Evolutionary conservation across 108 stramenopile genomes (phyloP), one percentile per base, ranked within the genome.

Genomic region (Chaetoceros muelleri): DNA sequence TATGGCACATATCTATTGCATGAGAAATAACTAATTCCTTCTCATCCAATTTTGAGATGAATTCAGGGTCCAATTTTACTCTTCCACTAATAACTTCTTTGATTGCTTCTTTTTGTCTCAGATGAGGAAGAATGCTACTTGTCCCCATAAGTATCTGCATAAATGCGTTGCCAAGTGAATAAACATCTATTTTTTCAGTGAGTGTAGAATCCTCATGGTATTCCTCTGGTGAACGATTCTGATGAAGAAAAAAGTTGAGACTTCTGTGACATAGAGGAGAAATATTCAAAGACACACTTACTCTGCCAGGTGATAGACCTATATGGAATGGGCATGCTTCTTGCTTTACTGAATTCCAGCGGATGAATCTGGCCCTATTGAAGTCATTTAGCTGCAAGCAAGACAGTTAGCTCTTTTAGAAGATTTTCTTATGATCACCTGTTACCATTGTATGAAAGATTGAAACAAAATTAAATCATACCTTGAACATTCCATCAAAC

Each of bases 331-430:
- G 48, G 44, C 84, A 85, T 1, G 70, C 7, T 25, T 56, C 23
- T 24, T 66, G 58, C 7, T 26, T 67, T 0, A 30, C 65, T 3
- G n/a, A 30, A 57, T 77, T 72, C 61, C 64, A 69, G 18, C 53
- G 65, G 30, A 86, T 51, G 63, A 86, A 86, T 5, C 80, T 72
- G 30, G 70, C 76, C 16, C 84, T 67, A 60, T 86, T 86, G 64
- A 86, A 86, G 62, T 86, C 84, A 51, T 81, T 79, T 23, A 86
- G 66, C 55, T 85, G n/a, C n/a, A n/a, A n/a, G n/a, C n/a, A n/a
- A n/a, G n/a, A n/a, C n/a, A n/a, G n/a, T n/a, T n/a, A n/a, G n/a
- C n/a, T n/a, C n/a, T n/a, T n/a, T n/a, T n/a, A n/a, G n/a, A n/a
- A n/a, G n/a, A n/a, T n/a, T n/a, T n/a, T n/a, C n/a, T n/a, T n/a